Evolutionary conservation across 768 basidiomycete species (phyloP), one percentile per base, ranked within the genome.

Genomic region (Pleurotus salmoneostramineus): DNA sequence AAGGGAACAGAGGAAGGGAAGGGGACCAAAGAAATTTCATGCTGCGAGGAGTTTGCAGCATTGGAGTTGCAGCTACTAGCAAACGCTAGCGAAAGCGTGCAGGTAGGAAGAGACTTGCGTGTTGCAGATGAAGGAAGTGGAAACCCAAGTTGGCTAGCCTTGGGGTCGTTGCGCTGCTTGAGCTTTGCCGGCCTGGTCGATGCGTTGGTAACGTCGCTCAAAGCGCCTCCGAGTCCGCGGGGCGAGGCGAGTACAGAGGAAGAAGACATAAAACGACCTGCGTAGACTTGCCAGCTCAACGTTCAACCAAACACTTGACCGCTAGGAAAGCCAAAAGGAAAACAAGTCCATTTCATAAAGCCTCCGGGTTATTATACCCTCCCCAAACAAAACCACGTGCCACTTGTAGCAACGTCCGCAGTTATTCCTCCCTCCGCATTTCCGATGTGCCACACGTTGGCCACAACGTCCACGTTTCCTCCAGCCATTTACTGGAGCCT

Each of bases 231-330:
- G 33, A 31, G 48, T 27, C 21, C 21, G 43, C 11, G 35, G 40
- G 27, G 14, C n/a, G 52, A 32, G 21, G 52, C 4, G 40, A 14
- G n/a, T 31, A 36, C 21, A 43, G 52, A 14, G 35, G 43, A 17
- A 40, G 14, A 55, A 43, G 52, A 55, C 52, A 55, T 52, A 50
- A 27, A 47, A 58, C 57, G 52, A 55, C 52, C 52, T 35, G 52
- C 52, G 52, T n/a, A 43, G 27, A 51, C 37, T 27, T 40, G 7
- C 36, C 52, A 55, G 52, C 52, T 21, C 36, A 45, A 45, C 44
- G 21, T 27, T 27, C 21, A 27, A 27, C 44, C 12, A 45, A 17
- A 45, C 11, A 17, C 15, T 6, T 45, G 44, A 45, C 44, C 44
- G 44, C 17, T 6, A 17, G 44, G 44, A 14, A 45, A 45, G 21